Percentiles rank a stretch among this genome's conserved stretches.
phyloP scores from a whole-genome alignment of 805 yeast species.

The Nakazawaea siamensis region DNA sequence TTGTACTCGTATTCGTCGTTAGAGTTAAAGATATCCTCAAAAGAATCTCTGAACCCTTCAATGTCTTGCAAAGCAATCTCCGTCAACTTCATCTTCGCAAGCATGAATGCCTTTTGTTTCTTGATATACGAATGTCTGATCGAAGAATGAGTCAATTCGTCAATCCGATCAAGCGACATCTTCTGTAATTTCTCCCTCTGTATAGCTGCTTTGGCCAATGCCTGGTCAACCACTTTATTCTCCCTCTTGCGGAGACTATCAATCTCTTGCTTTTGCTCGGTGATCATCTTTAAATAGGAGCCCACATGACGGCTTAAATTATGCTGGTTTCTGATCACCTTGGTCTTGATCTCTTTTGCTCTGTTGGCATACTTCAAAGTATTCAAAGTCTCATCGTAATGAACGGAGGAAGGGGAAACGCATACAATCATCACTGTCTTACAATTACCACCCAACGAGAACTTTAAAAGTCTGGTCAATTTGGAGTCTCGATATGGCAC shows the following conservation, averaged over 20 bases:
- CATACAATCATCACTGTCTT: slow-evolving; percentile 96
- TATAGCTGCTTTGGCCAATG: slow-evolving; percentile 25
- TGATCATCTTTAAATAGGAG: slow-evolving; percentile 74
- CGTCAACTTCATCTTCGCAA: slow-evolving; percentile 36
- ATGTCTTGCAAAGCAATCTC: slow-evolving; percentile 16
- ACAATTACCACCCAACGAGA: slow-evolving; percentile 90
- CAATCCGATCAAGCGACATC: slow-evolving; percentile 32
- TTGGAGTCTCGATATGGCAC: slow-evolving; percentile 91
- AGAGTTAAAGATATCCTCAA: slow-evolving; percentile 18
- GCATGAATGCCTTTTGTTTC: slow-evolving; percentile 31
- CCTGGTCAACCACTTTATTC: slow-evolving; percentile 28
- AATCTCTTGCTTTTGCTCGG: slow-evolving; percentile 71
- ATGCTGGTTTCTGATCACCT: slow-evolving; percentile 63
- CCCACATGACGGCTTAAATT: slow-evolving; percentile 79
- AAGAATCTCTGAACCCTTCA: slow-evolving; percentile 26
- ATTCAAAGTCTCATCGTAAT: slow-evolving; percentile 89
- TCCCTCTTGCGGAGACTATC: slow-evolving; percentile 57
- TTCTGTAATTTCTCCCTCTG: slow-evolving; percentile 30
- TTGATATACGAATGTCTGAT: slow-evolving; percentile 35
- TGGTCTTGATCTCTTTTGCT: slow-evolving; percentile 86
- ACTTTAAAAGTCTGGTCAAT: slow-evolving; percentile 76
- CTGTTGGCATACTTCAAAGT: slow-evolving; percentile 87
- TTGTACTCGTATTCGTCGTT: slow-evolving; percentile 12
- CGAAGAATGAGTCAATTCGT: slow-evolving; percentile 30
- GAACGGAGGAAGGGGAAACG: slow-evolving; percentile 76